Conservation (phyloP, 2,329 filamentous ascomycete genomes). For the Calonectria fujianensis region DNA sequence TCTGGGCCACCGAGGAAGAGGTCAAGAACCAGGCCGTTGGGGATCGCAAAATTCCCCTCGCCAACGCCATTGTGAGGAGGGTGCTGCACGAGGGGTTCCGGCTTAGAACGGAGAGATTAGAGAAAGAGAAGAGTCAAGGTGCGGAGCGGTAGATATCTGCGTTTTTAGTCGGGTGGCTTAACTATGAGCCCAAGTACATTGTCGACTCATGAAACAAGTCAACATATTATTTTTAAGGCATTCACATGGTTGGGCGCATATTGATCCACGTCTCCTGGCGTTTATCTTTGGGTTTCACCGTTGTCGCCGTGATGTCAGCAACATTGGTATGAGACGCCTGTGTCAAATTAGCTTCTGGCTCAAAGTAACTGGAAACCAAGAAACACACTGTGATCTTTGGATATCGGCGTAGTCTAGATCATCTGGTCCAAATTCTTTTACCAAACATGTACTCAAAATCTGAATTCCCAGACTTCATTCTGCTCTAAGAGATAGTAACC, state of each 20-base stretch:
- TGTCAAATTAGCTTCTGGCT: neutral
- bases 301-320: neutral
- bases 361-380: neutral
- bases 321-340: neutral
- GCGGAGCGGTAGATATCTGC: neutral
- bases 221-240: neutral
- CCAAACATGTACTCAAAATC: neutral
- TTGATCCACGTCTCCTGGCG: neutral
- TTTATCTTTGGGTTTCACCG: neutral
- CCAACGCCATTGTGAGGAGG: slow-evolving; percentile 53
- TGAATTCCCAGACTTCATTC: neutral
- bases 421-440: neutral
- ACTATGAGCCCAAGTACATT: neutral
- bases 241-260: neutral
- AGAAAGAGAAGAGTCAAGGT: neutral
- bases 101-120: slow-evolving; percentile 39
- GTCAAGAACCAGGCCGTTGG: slow-evolving; percentile 53
- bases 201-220: neutral
- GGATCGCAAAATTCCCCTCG: slow-evolving; percentile 58
- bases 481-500: neutral
- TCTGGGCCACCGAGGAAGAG: slow-evolving; percentile 64
- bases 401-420: neutral
- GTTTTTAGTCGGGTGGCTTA: neutral
- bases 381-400: neutral
- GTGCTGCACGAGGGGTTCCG: slow-evolving; percentile 58